These are phyloP conservation scores for Ogataea angusta DNA, from an alignment of 805 yeast species.

Conservation along the genomic window DNA sequence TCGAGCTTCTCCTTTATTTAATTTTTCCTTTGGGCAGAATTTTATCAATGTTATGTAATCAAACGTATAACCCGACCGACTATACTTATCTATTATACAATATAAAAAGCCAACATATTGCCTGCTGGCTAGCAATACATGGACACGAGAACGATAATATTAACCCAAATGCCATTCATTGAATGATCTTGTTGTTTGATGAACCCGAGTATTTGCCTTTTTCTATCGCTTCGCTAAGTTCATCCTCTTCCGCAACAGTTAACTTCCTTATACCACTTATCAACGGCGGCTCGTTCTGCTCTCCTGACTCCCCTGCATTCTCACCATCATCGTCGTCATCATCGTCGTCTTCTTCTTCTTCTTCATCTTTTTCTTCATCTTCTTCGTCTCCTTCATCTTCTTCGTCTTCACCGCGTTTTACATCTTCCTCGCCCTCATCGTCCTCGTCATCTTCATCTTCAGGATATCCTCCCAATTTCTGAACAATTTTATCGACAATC, in stretches of 20 bases:
- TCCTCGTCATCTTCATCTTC: conserved; percentile 55
- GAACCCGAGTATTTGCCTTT: conserved; percentile 3
- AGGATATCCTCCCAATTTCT: conserved; percentile 49
- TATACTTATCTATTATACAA: background rate
- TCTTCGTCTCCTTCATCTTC: conserved; percentile 47
- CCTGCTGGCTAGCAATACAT: background rate
- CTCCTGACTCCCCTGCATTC: conserved; percentile 28
- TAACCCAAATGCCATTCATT: background rate
- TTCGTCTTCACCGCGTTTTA: conserved; percentile 39
- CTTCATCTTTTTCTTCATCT: conserved; percentile 32
- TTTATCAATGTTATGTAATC: conserved; percentile 6
- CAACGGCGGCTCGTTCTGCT: conserved; percentile 18
- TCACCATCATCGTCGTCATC: conserved; percentile 31
- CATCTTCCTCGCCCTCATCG: conserved; percentile 35
- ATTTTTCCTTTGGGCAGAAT: conserved; percentile 3
- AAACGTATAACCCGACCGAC: background rate
- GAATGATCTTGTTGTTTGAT: background rate
- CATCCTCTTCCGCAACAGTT: conserved; percentile 34
- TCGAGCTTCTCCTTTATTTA: conserved; percentile 10
- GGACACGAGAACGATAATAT: background rate
- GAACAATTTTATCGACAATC: conserved; percentile 51
- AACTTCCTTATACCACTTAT: conserved; percentile 24
- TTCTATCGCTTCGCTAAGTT: conserved; percentile 17
- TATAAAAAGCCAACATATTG: background rate
- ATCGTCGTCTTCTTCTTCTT: conserved; percentile 26